Conservation (phyloP, 2,329 filamentous ascomycete genomes). For the Verticillium zaregamsianum region DNA sequence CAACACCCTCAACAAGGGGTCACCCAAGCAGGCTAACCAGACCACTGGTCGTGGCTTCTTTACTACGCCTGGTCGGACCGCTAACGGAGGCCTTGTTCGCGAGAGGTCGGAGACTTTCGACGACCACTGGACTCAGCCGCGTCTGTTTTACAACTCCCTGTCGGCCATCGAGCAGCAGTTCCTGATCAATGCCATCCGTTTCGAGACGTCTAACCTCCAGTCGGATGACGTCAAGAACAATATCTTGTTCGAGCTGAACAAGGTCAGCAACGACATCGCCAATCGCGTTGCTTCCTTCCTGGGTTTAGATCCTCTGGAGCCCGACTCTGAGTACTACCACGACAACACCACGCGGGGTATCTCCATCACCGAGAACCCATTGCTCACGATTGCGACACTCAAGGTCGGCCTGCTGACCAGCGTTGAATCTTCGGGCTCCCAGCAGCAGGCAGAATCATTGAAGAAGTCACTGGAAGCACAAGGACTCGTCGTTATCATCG, state of each 20-base stretch:
- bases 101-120: conserved; percentile 58
- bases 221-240: conserved; percentile 58
- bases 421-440: conserved; percentile 32
- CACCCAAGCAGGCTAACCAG: conserved; percentile 62
- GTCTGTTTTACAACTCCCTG: conserved; percentile 72
- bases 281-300: conserved; percentile 58
- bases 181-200: conserved; percentile 68
- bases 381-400: conserved; percentile 58
- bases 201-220: conserved; percentile 60
- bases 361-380: conserved; percentile 52
- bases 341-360: conserved; percentile 60
- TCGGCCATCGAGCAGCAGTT: conserved; percentile 63
- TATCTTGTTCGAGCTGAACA: conserved; percentile 65
- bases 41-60: conserved; percentile 65
- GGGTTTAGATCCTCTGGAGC: conserved; percentile 52
- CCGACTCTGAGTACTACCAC: conserved; percentile 64
- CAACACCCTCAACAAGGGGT: conserved; percentile 62
- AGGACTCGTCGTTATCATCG: conserved; percentile 54
- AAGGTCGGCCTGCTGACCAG: conserved; percentile 59
- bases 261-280: conserved; percentile 63
- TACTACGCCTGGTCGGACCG: conserved; percentile 54
- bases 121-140: conserved; percentile 70
- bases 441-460: conserved; percentile 46
- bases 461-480: conserved; percentile 40
- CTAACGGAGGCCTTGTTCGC: conserved; percentile 50